Evolutionary conservation across 495 filamentous ascomycete genomes (phyloP).

Genomic region (Penicillium steckii): DNA sequence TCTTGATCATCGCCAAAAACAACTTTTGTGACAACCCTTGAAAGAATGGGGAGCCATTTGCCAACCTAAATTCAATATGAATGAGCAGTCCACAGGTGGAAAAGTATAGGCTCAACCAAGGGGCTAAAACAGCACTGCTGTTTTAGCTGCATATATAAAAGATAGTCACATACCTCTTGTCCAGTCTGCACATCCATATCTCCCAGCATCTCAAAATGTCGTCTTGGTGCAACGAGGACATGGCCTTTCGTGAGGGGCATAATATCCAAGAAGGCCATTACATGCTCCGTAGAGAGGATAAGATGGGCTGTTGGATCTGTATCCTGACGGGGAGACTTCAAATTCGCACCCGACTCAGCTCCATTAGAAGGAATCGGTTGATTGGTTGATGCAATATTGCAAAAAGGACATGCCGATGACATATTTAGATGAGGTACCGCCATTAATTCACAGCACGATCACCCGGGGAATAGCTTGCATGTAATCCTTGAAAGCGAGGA

Average conservation of each 20-base stretch:
- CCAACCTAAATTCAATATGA: constrained; percentile 53
- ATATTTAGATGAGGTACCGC: too few relatives aligned
- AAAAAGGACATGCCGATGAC: constrained; percentile 34
- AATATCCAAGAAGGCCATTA: constrained; percentile 88
- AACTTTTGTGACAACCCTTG: constrained; percentile 62
- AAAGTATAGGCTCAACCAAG: too few relatives aligned
- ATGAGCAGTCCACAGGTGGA: background rate
- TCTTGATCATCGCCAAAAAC: constrained; percentile 36
- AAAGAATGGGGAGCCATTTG: constrained; percentile 71
- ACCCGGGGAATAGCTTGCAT: too few relatives aligned
- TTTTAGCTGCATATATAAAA: too few relatives aligned
- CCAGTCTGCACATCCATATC: constrained; percentile 58
- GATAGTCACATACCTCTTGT: constrained; percentile 44
- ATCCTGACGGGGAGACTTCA: background rate
- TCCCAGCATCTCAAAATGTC: constrained; percentile 67
- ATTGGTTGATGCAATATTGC: constrained; percentile 41
- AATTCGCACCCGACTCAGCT: background rate
- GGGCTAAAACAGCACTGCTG: too few relatives aligned
- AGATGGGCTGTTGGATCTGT: constrained; percentile 55
- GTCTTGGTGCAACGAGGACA: constrained; percentile 69
- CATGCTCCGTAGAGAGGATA: constrained; percentile 67
- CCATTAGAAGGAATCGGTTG: constrained; percentile 32
- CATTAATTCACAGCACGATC: too few relatives aligned
- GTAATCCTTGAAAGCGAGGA: too few relatives aligned
- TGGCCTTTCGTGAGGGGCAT: constrained; percentile 80